phyloP scores from a whole-genome alignment of 2,329 filamentous ascomycete species.

The Aspergillus unguis region DNA sequence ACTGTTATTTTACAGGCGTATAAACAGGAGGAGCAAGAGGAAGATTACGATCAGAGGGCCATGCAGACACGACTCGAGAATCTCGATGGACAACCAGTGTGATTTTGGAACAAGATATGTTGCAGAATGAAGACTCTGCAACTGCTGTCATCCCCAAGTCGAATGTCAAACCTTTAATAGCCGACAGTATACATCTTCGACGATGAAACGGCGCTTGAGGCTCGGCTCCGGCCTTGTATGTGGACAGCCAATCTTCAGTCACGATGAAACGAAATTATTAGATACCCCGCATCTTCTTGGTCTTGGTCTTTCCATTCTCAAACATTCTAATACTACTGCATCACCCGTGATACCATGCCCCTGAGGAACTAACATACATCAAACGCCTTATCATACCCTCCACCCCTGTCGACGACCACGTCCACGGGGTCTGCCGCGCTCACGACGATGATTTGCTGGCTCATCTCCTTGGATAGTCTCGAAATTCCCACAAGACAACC shows the following conservation, averaged over 20 bases:
- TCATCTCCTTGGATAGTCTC: neutral
- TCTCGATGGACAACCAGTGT: constrained; percentile 32
- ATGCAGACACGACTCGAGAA: constrained; percentile 31
- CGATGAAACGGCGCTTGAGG: too few species aligned
- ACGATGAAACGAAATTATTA: too few species aligned
- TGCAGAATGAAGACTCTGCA: neutral
- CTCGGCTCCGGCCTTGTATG: too few species aligned
- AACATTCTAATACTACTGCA: too few species aligned
- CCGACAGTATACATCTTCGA: too few species aligned
- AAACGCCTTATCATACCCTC: neutral
- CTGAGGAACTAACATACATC: neutral
- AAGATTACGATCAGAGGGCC: constrained; percentile 28
- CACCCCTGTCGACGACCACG: neutral
- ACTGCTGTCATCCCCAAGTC: neutral
- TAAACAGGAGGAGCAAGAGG: constrained; percentile 28
- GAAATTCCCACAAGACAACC: constrained; percentile 59
- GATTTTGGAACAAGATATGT: constrained; percentile 7
- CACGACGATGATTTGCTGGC: neutral
- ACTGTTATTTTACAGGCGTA: constrained; percentile 36
- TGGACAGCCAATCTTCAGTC: too few species aligned
- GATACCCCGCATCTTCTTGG: too few species aligned
- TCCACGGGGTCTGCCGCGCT: neutral
- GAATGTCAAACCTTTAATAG: too few species aligned
- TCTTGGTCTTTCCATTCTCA: too few species aligned
- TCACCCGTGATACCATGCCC: too few species aligned